Evolutionary conservation across 805 yeast species (phyloP).

Genomic region (Spathaspora passalidarum): DNA sequence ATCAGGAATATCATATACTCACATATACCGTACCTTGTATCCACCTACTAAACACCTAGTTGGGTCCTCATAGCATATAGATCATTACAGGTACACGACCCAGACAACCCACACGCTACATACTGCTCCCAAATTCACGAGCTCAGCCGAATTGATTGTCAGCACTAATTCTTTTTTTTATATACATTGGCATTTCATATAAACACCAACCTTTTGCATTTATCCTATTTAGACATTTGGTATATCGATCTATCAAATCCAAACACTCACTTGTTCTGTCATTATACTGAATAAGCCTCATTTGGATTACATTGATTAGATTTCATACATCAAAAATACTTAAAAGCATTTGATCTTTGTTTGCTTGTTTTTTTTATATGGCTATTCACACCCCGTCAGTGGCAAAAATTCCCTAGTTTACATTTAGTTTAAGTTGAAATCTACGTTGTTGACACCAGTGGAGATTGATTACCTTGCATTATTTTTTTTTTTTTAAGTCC

Average conservation of each 20-base stretch:
- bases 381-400: neutral
- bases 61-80: neutral
- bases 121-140: neutral
- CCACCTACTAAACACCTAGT: neutral
- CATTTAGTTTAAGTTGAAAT: neutral
- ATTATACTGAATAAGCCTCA: too few species aligned
- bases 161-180: neutral
- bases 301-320: neutral
- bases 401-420: neutral
- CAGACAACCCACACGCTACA: neutral
- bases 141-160: too few species aligned
- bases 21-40: neutral
- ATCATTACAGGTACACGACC: constrained; percentile 1
- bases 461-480: neutral
- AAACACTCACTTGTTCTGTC: too few species aligned
- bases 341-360: neutral
- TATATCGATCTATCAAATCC: neutral
- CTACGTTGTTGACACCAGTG: neutral
- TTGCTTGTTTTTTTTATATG: neutral
- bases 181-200: neutral
- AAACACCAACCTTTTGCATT: neutral
- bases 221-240: neutral
- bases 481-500: neutral
- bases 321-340: neutral
- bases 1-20: neutral